Evolutionary conservation across 257 asterid species (phyloP).

Genomic region (Coffea eugenioides): DNA sequence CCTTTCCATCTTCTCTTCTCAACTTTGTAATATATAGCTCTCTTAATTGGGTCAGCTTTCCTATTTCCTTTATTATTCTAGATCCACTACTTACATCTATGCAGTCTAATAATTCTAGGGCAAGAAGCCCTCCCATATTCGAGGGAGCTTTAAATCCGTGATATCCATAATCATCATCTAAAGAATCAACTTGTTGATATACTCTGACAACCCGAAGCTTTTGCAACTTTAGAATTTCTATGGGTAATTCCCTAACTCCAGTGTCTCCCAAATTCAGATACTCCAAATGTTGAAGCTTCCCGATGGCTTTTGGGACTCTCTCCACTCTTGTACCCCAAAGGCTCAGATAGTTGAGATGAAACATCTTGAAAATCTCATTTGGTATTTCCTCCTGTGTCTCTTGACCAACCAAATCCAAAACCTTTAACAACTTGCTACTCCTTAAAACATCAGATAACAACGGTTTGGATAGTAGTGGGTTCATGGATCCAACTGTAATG

Average conservation of each 20-base stretch:
- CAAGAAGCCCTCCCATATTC: slow-evolving; percentile 9
- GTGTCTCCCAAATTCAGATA: neutral
- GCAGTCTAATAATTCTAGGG: neutral
- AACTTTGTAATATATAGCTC: slow-evolving; percentile 20
- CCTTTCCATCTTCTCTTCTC: slow-evolving; percentile 32
- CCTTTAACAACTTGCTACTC: no score
- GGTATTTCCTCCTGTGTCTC: slow-evolving; percentile 18
- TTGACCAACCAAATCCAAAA: no score
- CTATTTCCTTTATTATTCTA: slow-evolving; percentile 20
- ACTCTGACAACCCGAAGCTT: slow-evolving; percentile 15
- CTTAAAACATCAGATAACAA: no score
- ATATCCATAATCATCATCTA: neutral
- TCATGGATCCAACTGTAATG: no score
- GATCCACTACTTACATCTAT: slow-evolving; percentile 12
- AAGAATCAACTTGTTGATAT: neutral
- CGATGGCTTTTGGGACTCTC: slow-evolving; percentile 16
- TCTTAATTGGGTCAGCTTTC: slow-evolving; percentile 27
- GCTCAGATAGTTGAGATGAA: slow-evolving; percentile 21
- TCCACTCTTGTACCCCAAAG: slow-evolving; percentile 9
- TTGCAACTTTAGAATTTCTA: slow-evolving; percentile 20
- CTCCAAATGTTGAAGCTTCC: slow-evolving; percentile 23
- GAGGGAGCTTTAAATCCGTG: slow-evolving; percentile 13
- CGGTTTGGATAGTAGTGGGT: no score
- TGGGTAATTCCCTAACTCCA: slow-evolving; percentile 15
- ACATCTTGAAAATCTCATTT: slow-evolving; percentile 20